Base-by-base conservation (phyloP, 1,139 yeast genomes). In the Taphrina communis region DNA sequence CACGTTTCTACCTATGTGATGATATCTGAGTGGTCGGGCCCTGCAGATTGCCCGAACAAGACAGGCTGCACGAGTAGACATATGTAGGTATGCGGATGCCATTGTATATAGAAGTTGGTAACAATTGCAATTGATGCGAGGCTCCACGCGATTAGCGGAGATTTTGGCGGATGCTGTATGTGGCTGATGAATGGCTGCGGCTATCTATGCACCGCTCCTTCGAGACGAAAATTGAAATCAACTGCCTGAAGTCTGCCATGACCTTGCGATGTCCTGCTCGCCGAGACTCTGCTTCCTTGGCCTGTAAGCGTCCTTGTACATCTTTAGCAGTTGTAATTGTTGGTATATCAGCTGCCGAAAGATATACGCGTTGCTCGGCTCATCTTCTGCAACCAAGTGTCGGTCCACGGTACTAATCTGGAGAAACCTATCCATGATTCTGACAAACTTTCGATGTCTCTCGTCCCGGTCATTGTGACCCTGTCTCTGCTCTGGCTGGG, bases 401-500 rank as follows among this genome's bases (percentile, higher is more conserved):
- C 44, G 36, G 14, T 35, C 44, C 59, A 55, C 44, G 44, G 59
- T 19, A 17, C 70, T 50, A 38, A 8, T 36, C 60, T 56, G 60
- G 60, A 38, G 36, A 35, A 19, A n/a, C 19, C 39, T 41, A 44
- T 35, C 39, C 62, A 58, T 58, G 62, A n/a, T 19, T n/a, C 25
- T 25, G 53, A 19, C 52, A 25, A 44, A 9, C 46, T 8, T 25
- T 25, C 21, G 8, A 58, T 58, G 62, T 58, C 53, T 65, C 59
- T 69, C 44, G 68, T 70, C 63, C 63, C 72, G 39, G 65, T 72
- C 59, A 68, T 72, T 56, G 75, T 74, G 31, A 71, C 72, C 35
- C 42, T 76, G 62, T 74, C 80, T 73, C 73, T 84, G 81, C 71
- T 80, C 74, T 76, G 92, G 91, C 76, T 84, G 70, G 71, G 80